Evolutionary conservation across 2,329 filamentous ascomycete species (phyloP).

Genomic region (Ophiostoma himal-ulmi): DNA sequence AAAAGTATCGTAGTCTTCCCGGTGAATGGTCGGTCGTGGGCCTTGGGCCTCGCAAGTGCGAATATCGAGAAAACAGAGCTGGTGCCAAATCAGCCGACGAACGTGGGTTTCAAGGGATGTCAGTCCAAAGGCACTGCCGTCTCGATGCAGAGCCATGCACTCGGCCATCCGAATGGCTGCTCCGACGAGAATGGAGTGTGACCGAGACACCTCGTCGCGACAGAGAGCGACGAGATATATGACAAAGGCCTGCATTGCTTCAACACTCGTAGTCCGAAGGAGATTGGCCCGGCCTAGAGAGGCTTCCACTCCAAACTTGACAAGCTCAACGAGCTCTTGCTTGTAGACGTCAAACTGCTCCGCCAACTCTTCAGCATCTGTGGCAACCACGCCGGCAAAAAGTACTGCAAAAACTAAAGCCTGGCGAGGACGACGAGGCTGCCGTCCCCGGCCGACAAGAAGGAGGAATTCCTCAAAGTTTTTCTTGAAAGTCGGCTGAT

Average conservation of each 20-base stretch:
- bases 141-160: constrained; percentile 70
- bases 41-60: constrained; percentile 70
- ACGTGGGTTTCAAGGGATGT: constrained; percentile 64
- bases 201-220: constrained; percentile 63
- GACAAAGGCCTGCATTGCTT: constrained; percentile 69
- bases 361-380: constrained; percentile 46
- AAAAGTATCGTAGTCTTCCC: constrained; percentile 68
- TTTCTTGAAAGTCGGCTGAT: constrained; percentile 60
- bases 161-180: constrained; percentile 68
- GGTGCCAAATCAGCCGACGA: constrained; percentile 68
- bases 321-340: constrained; percentile 41
- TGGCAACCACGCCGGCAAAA: constrained; percentile 62
- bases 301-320: constrained; percentile 61
- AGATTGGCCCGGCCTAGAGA: constrained; percentile 65
- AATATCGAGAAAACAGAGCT: constrained; percentile 70
- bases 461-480: constrained; percentile 63
- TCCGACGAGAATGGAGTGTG: constrained; percentile 66
- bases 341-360: constrained; percentile 22
- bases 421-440: constrained; percentile 37
- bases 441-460: constrained; percentile 48
- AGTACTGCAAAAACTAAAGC: constrained; percentile 64
- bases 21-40: constrained; percentile 63
- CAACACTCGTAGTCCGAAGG: constrained; percentile 62
- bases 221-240: constrained; percentile 65
- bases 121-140: constrained; percentile 61